Evolutionary conservation across 2,329 filamentous ascomycete species (phyloP).

Genomic region (Pestalotiopsis sp.): DNA sequence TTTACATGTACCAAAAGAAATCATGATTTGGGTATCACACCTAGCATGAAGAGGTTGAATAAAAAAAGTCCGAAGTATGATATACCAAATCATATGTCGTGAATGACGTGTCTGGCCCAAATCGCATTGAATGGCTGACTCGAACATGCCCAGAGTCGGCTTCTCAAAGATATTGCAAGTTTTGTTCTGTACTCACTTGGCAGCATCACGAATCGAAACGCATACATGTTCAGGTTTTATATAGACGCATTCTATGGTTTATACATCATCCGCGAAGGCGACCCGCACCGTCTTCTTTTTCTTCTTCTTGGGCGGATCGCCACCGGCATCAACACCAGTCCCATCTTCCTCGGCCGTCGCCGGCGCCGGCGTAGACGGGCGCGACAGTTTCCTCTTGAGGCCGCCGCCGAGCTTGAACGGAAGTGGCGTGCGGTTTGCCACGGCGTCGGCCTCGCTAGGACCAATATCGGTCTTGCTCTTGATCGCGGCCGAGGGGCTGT

Average conservation of each 20-base stretch:
- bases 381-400: slow-evolving; percentile 4
- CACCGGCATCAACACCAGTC: background rate
- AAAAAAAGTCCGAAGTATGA: background rate
- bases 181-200: too few species aligned
- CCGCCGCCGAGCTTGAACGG: background rate
- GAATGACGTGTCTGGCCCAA: too few species aligned
- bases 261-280: slow-evolving; percentile 8
- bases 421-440: background rate
- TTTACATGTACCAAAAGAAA: background rate
- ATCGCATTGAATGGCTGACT: too few species aligned
- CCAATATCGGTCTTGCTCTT: background rate
- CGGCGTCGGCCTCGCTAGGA: background rate
- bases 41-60: background rate
- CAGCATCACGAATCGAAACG: too few species aligned
- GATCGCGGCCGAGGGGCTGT: slow-evolving; percentile 18
- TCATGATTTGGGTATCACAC: background rate
- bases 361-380: background rate
- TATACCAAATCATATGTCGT: accelerated
- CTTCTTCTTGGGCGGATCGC: background rate
- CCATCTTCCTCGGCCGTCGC: background rate
- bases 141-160: too few species aligned
- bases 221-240: too few species aligned
- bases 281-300: slow-evolving; percentile 1
- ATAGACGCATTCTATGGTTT: background rate
- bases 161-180: too few species aligned